These are phyloP conservation scores for Clonostachys sp. DNA, from an alignment of 2,329 filamentous ascomycete genomes.

Conservation along the genomic window DNA sequence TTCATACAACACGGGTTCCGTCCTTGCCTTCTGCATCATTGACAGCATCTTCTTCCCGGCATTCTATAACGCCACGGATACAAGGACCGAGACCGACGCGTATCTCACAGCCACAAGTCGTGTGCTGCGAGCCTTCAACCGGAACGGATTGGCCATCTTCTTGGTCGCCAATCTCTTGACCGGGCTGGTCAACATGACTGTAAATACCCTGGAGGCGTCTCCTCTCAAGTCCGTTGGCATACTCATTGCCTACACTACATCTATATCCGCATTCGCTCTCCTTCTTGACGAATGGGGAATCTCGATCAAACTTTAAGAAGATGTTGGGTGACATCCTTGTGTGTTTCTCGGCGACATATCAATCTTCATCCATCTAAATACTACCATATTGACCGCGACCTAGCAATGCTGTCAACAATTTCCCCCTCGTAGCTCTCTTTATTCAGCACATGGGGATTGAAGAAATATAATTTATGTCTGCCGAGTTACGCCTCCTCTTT, in stretches of 20 bases:
- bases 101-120: slow-evolving; percentile 70
- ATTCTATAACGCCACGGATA: slow-evolving; percentile 54
- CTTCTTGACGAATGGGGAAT: slow-evolving; percentile 60
- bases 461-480: no score
- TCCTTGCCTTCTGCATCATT: slow-evolving; percentile 72
- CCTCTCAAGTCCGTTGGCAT: slow-evolving; percentile 66
- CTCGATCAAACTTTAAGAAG: slow-evolving; percentile 62
- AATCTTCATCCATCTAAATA: background rate
- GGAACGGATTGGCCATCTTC: slow-evolving; percentile 83
- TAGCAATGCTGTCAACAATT: no score
- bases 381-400: background rate
- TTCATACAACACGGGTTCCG: slow-evolving; percentile 84
- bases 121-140: slow-evolving; percentile 80
- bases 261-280: slow-evolving; percentile 64
- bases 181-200: slow-evolving; percentile 79
- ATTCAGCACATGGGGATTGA: no score
- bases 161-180: slow-evolving; percentile 85
- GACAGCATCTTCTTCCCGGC: slow-evolving; percentile 76
- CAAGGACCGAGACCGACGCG: slow-evolving; percentile 56
- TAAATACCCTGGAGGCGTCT: slow-evolving; percentile 73
- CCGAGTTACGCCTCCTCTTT: no score
- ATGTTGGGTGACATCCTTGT: background rate
- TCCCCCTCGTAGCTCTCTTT: no score
- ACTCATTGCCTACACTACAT: slow-evolving; percentile 65
- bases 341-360: no score